These are phyloP conservation scores for Diaporthe aspalathi DNA, from an alignment of 2,329 filamentous ascomycete species.

Conservation along the genomic window DNA sequence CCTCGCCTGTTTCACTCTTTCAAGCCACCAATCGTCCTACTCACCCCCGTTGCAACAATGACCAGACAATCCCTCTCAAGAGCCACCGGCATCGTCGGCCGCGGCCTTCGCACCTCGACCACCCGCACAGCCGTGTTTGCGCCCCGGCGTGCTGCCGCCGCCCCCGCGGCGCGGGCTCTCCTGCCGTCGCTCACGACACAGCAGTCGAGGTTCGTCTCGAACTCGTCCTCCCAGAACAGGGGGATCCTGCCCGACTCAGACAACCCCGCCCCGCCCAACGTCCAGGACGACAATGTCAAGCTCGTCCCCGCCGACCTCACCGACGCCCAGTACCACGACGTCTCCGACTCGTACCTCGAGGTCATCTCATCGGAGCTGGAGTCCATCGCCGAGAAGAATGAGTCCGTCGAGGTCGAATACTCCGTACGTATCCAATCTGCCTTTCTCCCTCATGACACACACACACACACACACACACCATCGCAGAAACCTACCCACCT, in stretches of 20 bases:
- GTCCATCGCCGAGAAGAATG: slow-evolving; percentile 75
- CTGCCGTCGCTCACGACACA: not conserved
- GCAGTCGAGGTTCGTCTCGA: slow-evolving; percentile 45
- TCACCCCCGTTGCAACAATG: slow-evolving; percentile 22
- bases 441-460: no score
- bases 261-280: slow-evolving; percentile 62
- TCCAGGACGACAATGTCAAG: slow-evolving; percentile 46
- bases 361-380: slow-evolving; percentile 71
- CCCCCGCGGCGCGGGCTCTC: not conserved
- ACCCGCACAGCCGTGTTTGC: slow-evolving; percentile 27
- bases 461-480: no score
- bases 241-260: slow-evolving; percentile 71
- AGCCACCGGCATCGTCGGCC: slow-evolving; percentile 27
- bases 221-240: slow-evolving; percentile 51
- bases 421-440: slow-evolving; percentile 69
- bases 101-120: slow-evolving; percentile 32
- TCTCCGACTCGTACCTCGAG: slow-evolving; percentile 81
- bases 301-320: slow-evolving; percentile 70
- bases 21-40: not conserved
- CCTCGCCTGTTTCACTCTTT: not conserved
- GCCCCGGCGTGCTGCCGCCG: slow-evolving; percentile 11
- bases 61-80: slow-evolving; percentile 37
- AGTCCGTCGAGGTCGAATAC: slow-evolving; percentile 89
- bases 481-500: not conserved
- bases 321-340: slow-evolving; percentile 78